phyloP scores from a whole-genome alignment of 164 flowering plant species.

The Vitis rotundifolia region DNA sequence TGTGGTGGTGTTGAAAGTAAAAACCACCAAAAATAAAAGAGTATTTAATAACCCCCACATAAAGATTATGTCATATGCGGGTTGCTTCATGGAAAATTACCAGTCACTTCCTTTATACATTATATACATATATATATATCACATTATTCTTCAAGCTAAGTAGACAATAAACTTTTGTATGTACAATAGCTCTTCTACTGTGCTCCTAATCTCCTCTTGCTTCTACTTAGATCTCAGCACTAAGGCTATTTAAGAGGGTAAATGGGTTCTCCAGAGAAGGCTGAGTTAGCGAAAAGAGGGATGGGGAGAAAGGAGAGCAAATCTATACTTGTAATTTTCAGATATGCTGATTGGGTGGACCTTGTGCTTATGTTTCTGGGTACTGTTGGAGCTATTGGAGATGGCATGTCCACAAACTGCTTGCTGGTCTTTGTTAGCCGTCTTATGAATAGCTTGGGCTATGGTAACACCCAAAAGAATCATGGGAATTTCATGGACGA shows the following conservation, averaged over 20 bases:
- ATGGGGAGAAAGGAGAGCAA: constrained; percentile 19
- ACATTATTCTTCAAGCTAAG: not conserved
- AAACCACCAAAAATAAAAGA: constrained; percentile 4
- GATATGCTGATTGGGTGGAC: constrained; percentile 86
- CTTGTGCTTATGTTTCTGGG: constrained; percentile 78
- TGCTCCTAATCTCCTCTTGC: too few relatives aligned
- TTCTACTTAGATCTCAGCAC: not conserved
- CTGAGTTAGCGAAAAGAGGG: constrained; percentile 2
- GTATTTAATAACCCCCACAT: constrained; percentile 2
- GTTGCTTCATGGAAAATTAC: constrained; percentile 19
- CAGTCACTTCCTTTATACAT: not conserved
- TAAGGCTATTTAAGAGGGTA: not conserved
- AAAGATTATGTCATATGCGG: not conserved
- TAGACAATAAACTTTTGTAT: not conserved
- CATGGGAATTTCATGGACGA: constrained; percentile 65
- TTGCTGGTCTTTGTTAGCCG: constrained; percentile 71
- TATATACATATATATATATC: constrained; percentile 5
- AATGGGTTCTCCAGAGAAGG: constrained; percentile 21
- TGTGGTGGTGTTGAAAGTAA: constrained; percentile 19
- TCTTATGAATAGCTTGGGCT: constrained; percentile 81
- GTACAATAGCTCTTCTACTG: not conserved
- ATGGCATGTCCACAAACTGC: constrained; percentile 86
- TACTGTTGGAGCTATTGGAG: constrained; percentile 84
- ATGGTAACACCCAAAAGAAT: constrained; percentile 39
- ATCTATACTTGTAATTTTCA: constrained; percentile 47